Base-by-base conservation (phyloP, 768 basidiomycete species). In the Rhodotorula graminis region DNA sequence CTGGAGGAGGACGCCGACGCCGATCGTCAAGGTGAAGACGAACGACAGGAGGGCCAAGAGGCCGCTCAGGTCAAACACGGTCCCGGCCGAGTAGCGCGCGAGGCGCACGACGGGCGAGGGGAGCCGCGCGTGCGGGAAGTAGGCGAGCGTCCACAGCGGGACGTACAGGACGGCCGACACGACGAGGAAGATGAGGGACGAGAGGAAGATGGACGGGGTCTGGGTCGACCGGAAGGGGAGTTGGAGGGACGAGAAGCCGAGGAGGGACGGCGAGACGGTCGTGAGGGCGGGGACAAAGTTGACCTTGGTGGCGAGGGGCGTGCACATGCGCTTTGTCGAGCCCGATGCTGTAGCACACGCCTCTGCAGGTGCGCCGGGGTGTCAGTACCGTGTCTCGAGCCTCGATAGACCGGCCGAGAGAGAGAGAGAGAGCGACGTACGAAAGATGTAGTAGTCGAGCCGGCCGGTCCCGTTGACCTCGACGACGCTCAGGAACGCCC, bases 131-230 rank as follows among this genome's bases (percentile, higher is more conserved):
- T 46, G 11, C 19, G 74, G 74, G 69, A 70, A 76, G 71, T 76
- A 72, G 68, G 55, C 65, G 68, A 76, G 74, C 14, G 59, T 72
- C 74, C 74, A 76, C 15, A 72, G 46, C n/a, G 71, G 71, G 33
- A 72, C 65, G 71, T 67, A 76, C 58, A 72, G 27, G 69, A 67
- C 0, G 63, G 70, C 19, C 25, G 71, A 57, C 68, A 46, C 21
- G 62, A 37, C 8, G 57, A 67, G 37, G 59, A 67, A n/a, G 12
- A 44, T 49, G 53, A 72, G 37, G 23, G 68, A 53, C 12, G 71
- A 3, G 65, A 72, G 23, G 33, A 76, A 53, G 71, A 76, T 55
- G 18, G 63, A 37, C 16, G 68, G 71, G 8, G 69, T 70, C 33
- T 76, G 74, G 40, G 5, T 1, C 11, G 64, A 65, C 42, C 37